Conservation (phyloP, 305 asterid genomes). For the Andrographis paniculata region DNA sequence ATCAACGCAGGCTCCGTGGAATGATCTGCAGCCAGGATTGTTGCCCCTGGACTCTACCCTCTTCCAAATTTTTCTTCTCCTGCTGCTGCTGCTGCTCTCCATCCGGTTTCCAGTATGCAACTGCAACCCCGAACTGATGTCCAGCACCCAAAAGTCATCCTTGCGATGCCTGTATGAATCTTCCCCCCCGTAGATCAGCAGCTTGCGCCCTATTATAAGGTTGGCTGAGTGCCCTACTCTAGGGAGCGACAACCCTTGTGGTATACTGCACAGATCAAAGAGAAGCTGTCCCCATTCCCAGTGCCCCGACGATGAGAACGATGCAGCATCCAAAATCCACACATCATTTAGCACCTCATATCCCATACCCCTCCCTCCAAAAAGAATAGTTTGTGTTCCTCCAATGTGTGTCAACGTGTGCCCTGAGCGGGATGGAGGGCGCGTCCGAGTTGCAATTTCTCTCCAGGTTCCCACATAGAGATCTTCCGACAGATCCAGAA, state of each 20-base stretch:
- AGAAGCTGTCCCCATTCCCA: slow-evolving; percentile 58
- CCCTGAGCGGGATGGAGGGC: slow-evolving; percentile 85
- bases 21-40: slow-evolving; percentile 64
- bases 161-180: slow-evolving; percentile 65
- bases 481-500: slow-evolving; percentile 59
- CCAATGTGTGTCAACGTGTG: slow-evolving; percentile 74
- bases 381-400: slow-evolving; percentile 42
- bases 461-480: slow-evolving; percentile 56
- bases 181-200: slow-evolving; percentile 88
- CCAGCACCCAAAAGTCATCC: slow-evolving; percentile 84
- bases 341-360: slow-evolving; percentile 75
- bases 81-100: not conserved
- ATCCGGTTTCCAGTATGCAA: not conserved
- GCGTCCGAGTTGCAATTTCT: slow-evolving; percentile 36
- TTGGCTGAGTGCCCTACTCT: slow-evolving; percentile 93
- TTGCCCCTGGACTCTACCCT: slow-evolving; percentile 50
- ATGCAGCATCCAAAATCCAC: slow-evolving; percentile 56
- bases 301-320: slow-evolving; percentile 12
- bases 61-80: slow-evolving; percentile 48
- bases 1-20: slow-evolving; percentile 85
- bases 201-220: slow-evolving; percentile 60
- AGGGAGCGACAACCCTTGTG: slow-evolving; percentile 61
- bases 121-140: slow-evolving; percentile 35
- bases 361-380: slow-evolving; percentile 84
- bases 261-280: slow-evolving; percentile 44